These are phyloP conservation scores for Cercospora sojina DNA, from an alignment of 2,329 filamentous ascomycete genomes.

Conservation along the genomic window DNA sequence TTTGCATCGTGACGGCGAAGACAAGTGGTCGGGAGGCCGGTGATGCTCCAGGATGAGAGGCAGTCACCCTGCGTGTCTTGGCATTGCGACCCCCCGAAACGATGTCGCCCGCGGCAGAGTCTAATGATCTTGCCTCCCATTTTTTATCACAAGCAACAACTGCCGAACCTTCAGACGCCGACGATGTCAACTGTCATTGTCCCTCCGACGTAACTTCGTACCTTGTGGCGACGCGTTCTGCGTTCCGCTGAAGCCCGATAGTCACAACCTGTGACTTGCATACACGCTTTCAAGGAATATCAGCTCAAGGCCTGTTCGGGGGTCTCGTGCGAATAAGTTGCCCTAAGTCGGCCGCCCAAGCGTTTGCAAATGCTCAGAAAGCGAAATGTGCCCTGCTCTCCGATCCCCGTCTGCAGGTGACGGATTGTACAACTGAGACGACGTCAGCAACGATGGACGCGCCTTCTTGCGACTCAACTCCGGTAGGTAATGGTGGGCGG, in stretches of 20 bases:
- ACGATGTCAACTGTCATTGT: neutral
- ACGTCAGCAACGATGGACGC: neutral
- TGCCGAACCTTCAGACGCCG: neutral
- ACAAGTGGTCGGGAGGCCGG: neutral
- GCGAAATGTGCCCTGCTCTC: too few species aligned
- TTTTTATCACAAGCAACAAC: neutral
- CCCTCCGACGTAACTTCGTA: neutral
- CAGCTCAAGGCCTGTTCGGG: too few species aligned
- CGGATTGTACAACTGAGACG: neutral
- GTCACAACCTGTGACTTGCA: too few species aligned
- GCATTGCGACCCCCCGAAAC: neutral
- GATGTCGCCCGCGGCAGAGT: neutral
- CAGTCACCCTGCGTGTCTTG: neutral
- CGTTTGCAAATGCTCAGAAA: too few species aligned
- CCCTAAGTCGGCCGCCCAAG: too few species aligned
- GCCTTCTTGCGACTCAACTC: neutral
- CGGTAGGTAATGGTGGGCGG: neutral
- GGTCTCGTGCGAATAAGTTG: too few species aligned
- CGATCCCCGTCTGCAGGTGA: too few species aligned
- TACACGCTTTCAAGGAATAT: too few species aligned
- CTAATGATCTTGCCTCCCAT: neutral
- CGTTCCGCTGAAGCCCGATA: neutral
- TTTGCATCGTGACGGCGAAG: neutral
- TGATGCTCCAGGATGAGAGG: neutral
- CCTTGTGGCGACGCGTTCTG: neutral